Evolutionary conservation across 169 alveolate species (phyloP).

Genomic region (Theileria luwenshuni): DNA sequence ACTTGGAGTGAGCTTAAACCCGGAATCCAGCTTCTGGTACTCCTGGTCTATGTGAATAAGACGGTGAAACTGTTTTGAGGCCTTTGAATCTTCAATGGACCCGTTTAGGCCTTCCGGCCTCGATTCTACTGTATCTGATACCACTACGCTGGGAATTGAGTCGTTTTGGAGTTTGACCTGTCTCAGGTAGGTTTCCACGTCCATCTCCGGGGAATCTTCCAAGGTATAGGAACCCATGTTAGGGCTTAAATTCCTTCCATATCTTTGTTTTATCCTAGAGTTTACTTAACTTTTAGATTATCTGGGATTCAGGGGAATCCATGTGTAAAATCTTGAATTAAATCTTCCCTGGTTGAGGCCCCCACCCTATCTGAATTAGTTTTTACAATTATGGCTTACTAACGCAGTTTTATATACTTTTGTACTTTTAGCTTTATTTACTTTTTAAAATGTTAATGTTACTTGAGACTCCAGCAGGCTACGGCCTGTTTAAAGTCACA

Average conservation of each 20-base stretch:
- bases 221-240: background rate
- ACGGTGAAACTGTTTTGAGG: slow-evolving; percentile 36
- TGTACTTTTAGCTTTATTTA: slow-evolving; percentile 7
- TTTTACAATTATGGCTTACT: background rate
- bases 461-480: slow-evolving; percentile 99
- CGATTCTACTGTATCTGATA: slow-evolving; percentile 6
- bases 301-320: too few species aligned
- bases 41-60: slow-evolving; percentile 46
- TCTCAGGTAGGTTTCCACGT: slow-evolving; percentile 48
- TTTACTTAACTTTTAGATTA: too few species aligned
- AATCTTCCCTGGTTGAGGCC: slow-evolving; percentile 1
- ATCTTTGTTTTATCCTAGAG: too few species aligned
- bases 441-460: slow-evolving; percentile 91
- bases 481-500: slow-evolving; percentile 94
- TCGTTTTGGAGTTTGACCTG: slow-evolving; percentile 50
- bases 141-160: slow-evolving; percentile 38
- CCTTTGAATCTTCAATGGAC: slow-evolving; percentile 20
- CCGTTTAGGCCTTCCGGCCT: background rate
- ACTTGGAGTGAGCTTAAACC: slow-evolving; percentile 16
- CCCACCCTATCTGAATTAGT: background rate
- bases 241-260: too few species aligned
- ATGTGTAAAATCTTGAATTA: too few species aligned
- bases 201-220: slow-evolving; percentile 23
- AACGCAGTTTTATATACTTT: background rate
- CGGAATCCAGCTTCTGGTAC: slow-evolving; percentile 23